Percentiles rank a stretch among this genome's conserved stretches.
phyloP scores from a whole-genome alignment of 208 protist species.

The Leishmania tropica region DNA sequence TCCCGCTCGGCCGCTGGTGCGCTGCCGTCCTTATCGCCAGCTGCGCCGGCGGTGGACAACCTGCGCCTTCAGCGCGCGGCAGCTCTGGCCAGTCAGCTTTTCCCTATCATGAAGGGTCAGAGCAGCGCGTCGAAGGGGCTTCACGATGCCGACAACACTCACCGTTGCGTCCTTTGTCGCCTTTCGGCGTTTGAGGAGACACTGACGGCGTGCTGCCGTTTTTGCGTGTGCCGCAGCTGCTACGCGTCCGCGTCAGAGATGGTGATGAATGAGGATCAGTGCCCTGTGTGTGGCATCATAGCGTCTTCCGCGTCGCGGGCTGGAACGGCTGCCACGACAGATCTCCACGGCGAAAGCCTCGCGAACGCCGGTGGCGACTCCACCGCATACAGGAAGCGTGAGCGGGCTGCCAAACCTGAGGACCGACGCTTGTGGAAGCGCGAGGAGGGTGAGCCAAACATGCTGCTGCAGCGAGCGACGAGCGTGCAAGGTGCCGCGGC shows the following conservation, averaged over 20 bases:
- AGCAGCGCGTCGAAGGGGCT: constrained; percentile 8
- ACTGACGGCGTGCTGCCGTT: constrained; percentile 58
- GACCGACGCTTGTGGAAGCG: not conserved
- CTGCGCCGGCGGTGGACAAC: constrained; percentile 23
- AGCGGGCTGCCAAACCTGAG: not conserved
- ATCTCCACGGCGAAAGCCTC: not conserved
- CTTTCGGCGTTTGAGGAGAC: constrained; percentile 45
- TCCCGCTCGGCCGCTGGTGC: not conserved
- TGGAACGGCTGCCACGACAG: not conserved
- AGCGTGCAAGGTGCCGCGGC: not conserved
- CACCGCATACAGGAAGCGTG: constrained; percentile 1
- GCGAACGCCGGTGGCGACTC: not conserved
- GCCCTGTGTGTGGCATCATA: constrained; percentile 66
- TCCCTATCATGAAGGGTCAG: constrained; percentile 56
- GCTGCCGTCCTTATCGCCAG: not conserved
- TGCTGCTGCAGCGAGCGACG: constrained; percentile 1
- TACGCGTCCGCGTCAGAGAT: constrained; percentile 58
- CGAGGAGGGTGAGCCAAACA: constrained; percentile 7
- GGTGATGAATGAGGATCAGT: constrained; percentile 61
- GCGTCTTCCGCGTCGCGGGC: not conserved
- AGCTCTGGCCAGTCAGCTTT: constrained; percentile 50
- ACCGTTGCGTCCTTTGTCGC: constrained; percentile 71
- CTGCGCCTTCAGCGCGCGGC: constrained; percentile 51
- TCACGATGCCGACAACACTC: constrained; percentile 30
- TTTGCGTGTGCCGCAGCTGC: constrained; percentile 58